Base-by-base conservation (phyloP, 2,329 filamentous ascomycete species). In the Neofusicoccum ribis region DNA sequence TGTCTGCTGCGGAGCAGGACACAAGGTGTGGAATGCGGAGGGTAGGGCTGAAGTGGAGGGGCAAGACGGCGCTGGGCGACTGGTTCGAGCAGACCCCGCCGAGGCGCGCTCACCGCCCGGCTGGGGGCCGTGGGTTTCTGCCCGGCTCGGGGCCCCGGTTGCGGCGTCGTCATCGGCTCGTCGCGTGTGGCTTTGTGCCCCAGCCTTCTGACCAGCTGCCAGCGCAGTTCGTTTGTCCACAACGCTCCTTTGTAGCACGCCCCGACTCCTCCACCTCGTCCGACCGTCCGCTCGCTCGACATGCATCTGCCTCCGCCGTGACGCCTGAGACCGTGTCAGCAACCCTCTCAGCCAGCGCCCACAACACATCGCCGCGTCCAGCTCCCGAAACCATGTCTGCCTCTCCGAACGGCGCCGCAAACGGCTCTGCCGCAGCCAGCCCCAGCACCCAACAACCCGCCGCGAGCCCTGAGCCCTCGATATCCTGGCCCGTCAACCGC, bases 401-500 rank as follows among this genome's bases (percentile, higher is more conserved):
- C 56, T 14, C 56, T 8, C 31, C 27, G 15, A 44, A 60, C 56
- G 56, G 41, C 41, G 43, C 56, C 27, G 56, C 56, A 46, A 60
- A 60, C 56, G 56, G 56, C 43, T 14, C 56, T 47, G 56, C 56
- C 15, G 56, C 41, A 9, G 9, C 14, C 14, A 56, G 52, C 50
- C n/a, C 39, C 41, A 20, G 46, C 39, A 17, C 39, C 31, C 15
- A 12, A 23, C 27, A 34, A 4, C 49, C 39, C 51, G 11, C 31
- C 43, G 43, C 43, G 27, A 43, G 50, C 36, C 47, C 49, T 31
- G 34, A 46, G 5, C 39, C 49, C n/a, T 34, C 61, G n/a, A 76
- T 76, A 37, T 76, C 76, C 27, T 70, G 72, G 65, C 72, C 73
- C 17, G 63, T 69, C 9, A 72, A 74, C 56, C 71, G 72, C 5